Conservation (phyloP, 2,329 filamentous ascomycete species). For the Aspergillus cejpii region DNA sequence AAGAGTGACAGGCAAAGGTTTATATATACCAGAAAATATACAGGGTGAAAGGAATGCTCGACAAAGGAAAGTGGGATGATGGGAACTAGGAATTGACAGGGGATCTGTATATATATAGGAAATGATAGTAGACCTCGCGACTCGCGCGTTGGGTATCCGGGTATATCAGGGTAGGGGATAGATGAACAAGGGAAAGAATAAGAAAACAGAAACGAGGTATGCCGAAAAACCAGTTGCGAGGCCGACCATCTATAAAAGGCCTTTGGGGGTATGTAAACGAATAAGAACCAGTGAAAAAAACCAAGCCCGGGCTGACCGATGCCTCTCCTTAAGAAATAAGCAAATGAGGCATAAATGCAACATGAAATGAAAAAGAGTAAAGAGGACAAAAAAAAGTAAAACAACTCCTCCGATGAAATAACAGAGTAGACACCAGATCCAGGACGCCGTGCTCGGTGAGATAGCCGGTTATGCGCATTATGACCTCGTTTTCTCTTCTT, state of each 20-base stretch:
- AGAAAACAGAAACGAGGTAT: conserved; percentile 18
- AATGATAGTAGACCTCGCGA: conserved; percentile 25
- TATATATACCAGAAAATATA: conserved; percentile 7
- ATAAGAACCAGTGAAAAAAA: conserved; percentile 22
- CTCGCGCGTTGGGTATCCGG: conserved; percentile 31
- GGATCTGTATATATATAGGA: conserved; percentile 19
- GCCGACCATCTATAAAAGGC: conserved; percentile 34
- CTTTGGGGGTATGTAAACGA: conserved; percentile 36
- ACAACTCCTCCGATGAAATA: conserved; percentile 13
- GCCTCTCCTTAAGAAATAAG: conserved; percentile 16
- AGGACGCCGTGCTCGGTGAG: conserved; percentile 28
- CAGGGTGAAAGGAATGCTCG: conserved; percentile 12
- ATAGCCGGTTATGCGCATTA: conserved; percentile 21
- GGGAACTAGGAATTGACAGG: conserved; percentile 20
- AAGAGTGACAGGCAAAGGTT: conserved; percentile 1
- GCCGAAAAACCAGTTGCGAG: conserved; percentile 29
- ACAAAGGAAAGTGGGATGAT: conserved; percentile 11
- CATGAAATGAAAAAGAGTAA: conserved; percentile 1
- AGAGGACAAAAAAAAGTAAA: conserved; percentile 4
- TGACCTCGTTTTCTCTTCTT: conserved; percentile 19
- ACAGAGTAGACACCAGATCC: conserved; percentile 22
- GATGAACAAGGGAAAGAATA: conserved; percentile 15
- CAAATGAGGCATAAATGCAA: conserved; percentile 13
- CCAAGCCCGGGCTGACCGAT: conserved; percentile 18
- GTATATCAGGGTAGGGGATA: conserved; percentile 10